A percentile compares a stretch with the other conserved stretches of the same genome.
Evolutionary conservation across 2,329 filamentous ascomycete genomes (phyloP).

Genomic region (Clarireedia paspali): DNA sequence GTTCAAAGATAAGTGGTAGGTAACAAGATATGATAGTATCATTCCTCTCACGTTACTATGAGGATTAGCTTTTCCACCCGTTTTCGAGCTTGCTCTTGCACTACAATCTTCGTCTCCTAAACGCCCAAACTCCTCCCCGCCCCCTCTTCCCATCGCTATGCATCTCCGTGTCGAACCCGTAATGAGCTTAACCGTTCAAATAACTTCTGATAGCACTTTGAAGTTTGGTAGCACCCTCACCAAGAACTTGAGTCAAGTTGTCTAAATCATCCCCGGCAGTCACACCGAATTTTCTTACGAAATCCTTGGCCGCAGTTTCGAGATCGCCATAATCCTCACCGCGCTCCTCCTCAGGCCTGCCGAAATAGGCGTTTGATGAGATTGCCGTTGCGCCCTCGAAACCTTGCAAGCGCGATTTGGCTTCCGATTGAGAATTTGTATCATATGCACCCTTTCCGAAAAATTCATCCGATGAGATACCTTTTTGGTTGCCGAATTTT

Average conservation of each 20-base stretch:
- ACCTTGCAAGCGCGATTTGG: slow-evolving; percentile 77
- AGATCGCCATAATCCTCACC: slow-evolving; percentile 82
- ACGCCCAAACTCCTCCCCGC: slow-evolving; percentile 1
- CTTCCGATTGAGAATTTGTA: slow-evolving; percentile 70
- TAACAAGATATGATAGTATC: neutral
- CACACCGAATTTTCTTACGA: slow-evolving; percentile 89
- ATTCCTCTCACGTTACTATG: neutral
- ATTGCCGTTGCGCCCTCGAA: slow-evolving; percentile 92
- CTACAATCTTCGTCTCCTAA: neutral
- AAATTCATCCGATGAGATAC: slow-evolving; percentile 96
- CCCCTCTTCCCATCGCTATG: neutral
- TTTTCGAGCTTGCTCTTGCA: neutral
- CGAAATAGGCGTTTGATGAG: slow-evolving; percentile 96
- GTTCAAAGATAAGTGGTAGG: neutral
- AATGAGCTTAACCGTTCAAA: slow-evolving; percentile 43
- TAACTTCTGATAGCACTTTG: slow-evolving; percentile 67
- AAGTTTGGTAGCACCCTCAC: slow-evolving; percentile 76
- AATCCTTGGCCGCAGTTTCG: slow-evolving; percentile 90
- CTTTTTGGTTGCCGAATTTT: slow-evolving; percentile 90
- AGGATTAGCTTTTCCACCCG: neutral
- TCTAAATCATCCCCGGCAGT: slow-evolving; percentile 95
- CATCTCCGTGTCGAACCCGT: neutral
- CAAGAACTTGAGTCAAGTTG: slow-evolving; percentile 74
- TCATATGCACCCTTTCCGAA: slow-evolving; percentile 89
- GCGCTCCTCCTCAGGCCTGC: slow-evolving; percentile 63